Base-by-base conservation (phyloP, 2,329 filamentous ascomycete species). In the Aspergillus neoniger region DNA sequence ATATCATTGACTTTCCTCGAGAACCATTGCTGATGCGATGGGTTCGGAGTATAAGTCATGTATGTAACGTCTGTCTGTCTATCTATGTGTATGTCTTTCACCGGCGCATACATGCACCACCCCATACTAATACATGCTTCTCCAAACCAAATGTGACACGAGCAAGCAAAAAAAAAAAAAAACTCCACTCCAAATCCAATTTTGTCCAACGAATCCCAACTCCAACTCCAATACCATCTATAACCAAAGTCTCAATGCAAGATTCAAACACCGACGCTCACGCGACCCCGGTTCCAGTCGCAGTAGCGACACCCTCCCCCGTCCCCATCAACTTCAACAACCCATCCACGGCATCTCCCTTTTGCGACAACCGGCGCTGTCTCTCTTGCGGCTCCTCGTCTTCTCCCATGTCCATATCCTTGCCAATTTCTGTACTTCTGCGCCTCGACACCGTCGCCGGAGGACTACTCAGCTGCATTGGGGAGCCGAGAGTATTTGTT, bases 271-370 rank as follows among this genome's bases (percentile, higher is more conserved):
- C 60, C 60, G 73, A 30, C 30, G 12, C 32, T 36, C 32, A 36
- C 32, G 32, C 32, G 32, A 36, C 5, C 32, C 32, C 32, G 6
- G 32, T 32, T 32, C 30, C 32, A 36, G 32, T 32, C 1, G 10
- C 30, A 32, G 4, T 32, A 14, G 10, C 30, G 14, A 32, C 32
- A 14, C 32, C 1, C 32, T 70, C 69, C 9, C 70, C 66, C 23
- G 74, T 77, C 21, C 70, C 73, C 76, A 77, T 78, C 12, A 78
- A 66, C 60, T 76, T 77, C 36, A 78, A 63, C 30, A 78, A 59
- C 23, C 76, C 76, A 58, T 78, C 75, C 5, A 77, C 71, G 1
- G 76, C 76, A 43, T 76, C 74, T 15, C 75, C 76, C 39, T 69
- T 63, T 52, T 77, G 72, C 9, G 71, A 69, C 28, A 68, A 49